Conservation (phyloP, 169 alveolate species). For the Eimeria maxima region DNA sequence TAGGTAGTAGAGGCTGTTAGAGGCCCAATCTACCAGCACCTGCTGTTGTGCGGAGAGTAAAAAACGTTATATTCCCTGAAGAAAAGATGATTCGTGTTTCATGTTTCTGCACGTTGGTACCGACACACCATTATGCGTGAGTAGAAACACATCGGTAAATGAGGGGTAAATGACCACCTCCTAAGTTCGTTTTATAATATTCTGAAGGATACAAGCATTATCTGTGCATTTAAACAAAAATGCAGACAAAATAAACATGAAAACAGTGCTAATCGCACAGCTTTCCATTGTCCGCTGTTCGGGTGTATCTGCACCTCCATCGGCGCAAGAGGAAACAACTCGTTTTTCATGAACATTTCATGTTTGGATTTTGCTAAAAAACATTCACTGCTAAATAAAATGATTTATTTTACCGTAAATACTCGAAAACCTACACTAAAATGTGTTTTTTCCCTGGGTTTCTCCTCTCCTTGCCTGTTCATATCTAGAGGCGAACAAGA, state of each 20-base stretch:
- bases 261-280: background rate
- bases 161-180: background rate
- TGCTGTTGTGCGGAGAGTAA: no score
- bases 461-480: background rate
- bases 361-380: background rate
- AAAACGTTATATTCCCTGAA: background rate
- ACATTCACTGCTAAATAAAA: background rate
- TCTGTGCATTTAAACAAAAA: background rate
- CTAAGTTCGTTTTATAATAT: background rate
- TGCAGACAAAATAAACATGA: background rate
- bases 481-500: background rate
- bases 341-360: background rate
- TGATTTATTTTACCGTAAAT: background rate
- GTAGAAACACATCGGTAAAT: background rate
- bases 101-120: background rate
- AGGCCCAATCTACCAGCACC: no score
- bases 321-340: background rate
- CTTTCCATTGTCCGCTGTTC: background rate
- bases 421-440: background rate
- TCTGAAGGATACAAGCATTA: background rate
- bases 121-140: background rate
- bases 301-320: constrained; percentile 3
- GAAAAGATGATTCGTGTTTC: background rate
- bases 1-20: constrained; percentile 12
- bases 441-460: background rate